These are phyloP conservation scores for Ceratobasidium sp. DNA, from an alignment of 1,284 basidiomycete species.

Conservation along the genomic window DNA sequence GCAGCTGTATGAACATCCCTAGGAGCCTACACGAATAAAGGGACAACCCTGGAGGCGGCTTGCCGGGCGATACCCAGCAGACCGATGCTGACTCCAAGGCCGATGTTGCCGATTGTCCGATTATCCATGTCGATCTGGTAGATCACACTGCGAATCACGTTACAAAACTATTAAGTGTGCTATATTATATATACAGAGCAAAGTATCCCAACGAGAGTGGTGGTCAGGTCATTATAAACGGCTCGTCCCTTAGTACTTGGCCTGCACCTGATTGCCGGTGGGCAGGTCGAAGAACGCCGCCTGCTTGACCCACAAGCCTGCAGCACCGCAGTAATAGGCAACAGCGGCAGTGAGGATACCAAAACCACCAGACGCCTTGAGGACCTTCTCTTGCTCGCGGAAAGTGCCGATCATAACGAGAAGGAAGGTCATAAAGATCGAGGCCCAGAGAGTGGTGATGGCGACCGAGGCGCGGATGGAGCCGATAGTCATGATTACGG, in stretches of 20 bases:
- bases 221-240: background rate
- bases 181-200: background rate
- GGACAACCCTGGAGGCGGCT: too few species aligned
- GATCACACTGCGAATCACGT: background rate
- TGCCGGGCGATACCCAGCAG: too few species aligned
- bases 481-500: conserved; percentile 45
- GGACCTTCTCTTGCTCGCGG: conserved; percentile 40
- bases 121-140: too few species aligned
- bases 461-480: conserved; percentile 48
- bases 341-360: conserved; percentile 72
- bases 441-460: conserved; percentile 52
- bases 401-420: conserved; percentile 43
- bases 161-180: background rate
- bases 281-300: conserved; percentile 37
- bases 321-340: conserved; percentile 71
- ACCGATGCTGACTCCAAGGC: too few species aligned
- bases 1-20: too few species aligned
- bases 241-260: conserved; percentile 27
- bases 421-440: conserved; percentile 52
- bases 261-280: conserved; percentile 37
- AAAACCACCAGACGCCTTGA: conserved; percentile 74
- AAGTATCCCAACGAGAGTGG: conserved; percentile 28
- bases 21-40: too few species aligned
- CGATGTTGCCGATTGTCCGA: too few species aligned
- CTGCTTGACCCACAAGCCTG: conserved; percentile 62